Conservation (phyloP, 768 basidiomycete species). For the Boletus reticulatus region DNA sequence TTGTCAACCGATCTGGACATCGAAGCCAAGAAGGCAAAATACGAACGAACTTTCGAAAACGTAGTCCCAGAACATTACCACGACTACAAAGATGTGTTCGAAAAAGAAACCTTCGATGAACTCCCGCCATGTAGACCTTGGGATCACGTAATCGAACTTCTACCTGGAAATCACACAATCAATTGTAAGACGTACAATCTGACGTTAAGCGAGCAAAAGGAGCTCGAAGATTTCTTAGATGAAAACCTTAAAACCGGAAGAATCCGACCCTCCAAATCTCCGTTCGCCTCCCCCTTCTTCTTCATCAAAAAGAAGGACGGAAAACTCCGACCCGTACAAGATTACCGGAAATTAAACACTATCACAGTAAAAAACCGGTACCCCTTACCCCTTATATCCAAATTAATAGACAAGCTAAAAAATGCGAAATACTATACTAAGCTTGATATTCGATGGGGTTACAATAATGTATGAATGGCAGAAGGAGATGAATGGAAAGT, state of each 20-base stretch:
- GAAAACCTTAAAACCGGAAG: neutral
- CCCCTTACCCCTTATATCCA: neutral
- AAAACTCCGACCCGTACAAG: rapidly evolving
- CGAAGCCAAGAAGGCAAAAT: no score
- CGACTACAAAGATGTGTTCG: no score
- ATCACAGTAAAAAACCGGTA: neutral
- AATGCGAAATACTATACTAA: conserved; percentile 24
- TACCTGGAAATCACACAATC: neutral
- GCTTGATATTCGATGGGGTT: conserved; percentile 32
- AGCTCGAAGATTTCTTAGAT: neutral
- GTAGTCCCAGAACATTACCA: no score
- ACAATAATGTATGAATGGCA: conserved; percentile 31
- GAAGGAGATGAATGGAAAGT: conserved; percentile 33
- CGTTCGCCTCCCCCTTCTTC: neutral
- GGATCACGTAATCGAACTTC: neutral
- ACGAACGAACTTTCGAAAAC: no score
- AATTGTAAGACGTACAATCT: neutral
- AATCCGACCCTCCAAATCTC: neutral
- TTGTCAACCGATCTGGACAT: no score
- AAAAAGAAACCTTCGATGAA: no score
- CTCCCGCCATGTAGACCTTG: no score
- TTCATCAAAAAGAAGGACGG: neutral
- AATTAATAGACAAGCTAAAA: conserved; percentile 24
- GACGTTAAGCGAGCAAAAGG: neutral
- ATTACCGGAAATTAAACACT: neutral